phyloP scores from a whole-genome alignment of 495 filamentous ascomycete species.

The Elaphomyces granulatus region DNA sequence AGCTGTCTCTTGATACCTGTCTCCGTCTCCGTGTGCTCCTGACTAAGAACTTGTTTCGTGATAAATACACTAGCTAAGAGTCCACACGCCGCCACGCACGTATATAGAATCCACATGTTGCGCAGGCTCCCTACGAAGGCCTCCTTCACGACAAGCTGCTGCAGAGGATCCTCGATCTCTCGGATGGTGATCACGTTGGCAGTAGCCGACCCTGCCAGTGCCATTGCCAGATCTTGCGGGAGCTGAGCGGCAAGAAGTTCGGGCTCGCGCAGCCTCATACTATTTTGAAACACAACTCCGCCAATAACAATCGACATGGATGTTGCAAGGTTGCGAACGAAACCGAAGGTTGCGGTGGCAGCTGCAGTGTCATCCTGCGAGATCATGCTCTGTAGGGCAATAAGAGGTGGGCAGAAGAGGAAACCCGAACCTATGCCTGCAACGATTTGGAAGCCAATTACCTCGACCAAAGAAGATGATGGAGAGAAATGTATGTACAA shows the following conservation, averaged over 20 bases:
- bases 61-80: slow-evolving; percentile 42
- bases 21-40: slow-evolving; percentile 48
- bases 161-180: slow-evolving; percentile 26
- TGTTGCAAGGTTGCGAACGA: slow-evolving; percentile 58
- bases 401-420: slow-evolving; percentile 48
- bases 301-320: slow-evolving; percentile 64
- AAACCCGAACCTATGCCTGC: slow-evolving; percentile 40
- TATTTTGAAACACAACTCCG: slow-evolving; percentile 60
- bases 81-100: slow-evolving; percentile 34
- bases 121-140: slow-evolving; percentile 46
- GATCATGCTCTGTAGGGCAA: slow-evolving; percentile 63
- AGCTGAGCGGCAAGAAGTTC: slow-evolving; percentile 34
- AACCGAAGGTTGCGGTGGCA: slow-evolving; percentile 62
- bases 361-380: slow-evolving; percentile 55
- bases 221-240: slow-evolving; percentile 16
- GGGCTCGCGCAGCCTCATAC: slow-evolving; percentile 32
- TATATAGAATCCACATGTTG: slow-evolving; percentile 50
- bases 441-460: slow-evolving; percentile 45
- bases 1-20: slow-evolving; percentile 24
- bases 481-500: slow-evolving; percentile 34
- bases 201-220: slow-evolving; percentile 35
- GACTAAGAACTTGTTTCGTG: slow-evolving; percentile 32
- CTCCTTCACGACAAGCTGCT: slow-evolving; percentile 33
- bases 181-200: slow-evolving; percentile 36
- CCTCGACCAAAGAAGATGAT: slow-evolving; percentile 24